Conservation (phyloP, 1,139 yeast genomes). For the Yamadazyma spencermartinsiae region DNA sequence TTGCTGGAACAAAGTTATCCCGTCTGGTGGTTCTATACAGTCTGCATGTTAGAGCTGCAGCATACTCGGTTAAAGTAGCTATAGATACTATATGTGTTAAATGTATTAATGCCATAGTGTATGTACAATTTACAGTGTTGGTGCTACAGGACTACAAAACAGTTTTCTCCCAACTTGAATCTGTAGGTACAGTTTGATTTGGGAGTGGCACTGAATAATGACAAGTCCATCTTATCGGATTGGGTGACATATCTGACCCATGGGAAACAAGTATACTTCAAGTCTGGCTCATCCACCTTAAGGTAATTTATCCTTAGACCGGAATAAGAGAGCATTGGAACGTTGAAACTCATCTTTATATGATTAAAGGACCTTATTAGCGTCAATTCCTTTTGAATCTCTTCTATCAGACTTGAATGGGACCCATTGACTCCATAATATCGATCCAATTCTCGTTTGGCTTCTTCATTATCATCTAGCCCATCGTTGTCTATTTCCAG, state of each 20-base stretch:
- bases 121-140: background rate
- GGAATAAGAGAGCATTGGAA: conserved; percentile 46
- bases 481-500: conserved; percentile 4
- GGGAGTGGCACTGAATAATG: conserved; percentile 5
- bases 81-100: too few relatives aligned
- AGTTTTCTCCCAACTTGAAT: conserved; percentile 29
- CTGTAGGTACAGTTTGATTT: conserved; percentile 23
- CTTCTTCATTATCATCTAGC: conserved; percentile 16
- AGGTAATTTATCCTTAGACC: conserved; percentile 43
- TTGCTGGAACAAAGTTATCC: too few relatives aligned
- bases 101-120: too few relatives aligned
- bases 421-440: conserved; percentile 46
- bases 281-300: conserved; percentile 38
- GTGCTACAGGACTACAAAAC: conserved; percentile 17
- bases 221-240: conserved; percentile 14
- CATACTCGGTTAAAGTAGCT: too few relatives aligned
- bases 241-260: conserved; percentile 48
- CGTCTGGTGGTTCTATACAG: too few relatives aligned
- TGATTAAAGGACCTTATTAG: conserved; percentile 23
- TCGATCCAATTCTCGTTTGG: conserved; percentile 33
- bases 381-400: conserved; percentile 17
- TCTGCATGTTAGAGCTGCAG: too few relatives aligned
- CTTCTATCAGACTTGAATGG: conserved; percentile 26
- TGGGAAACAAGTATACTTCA: conserved; percentile 48
- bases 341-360: conserved; percentile 32